phyloP scores from a whole-genome alignment of 1,284 basidiomycete genomes.

The Inonotus hispidus region DNA sequence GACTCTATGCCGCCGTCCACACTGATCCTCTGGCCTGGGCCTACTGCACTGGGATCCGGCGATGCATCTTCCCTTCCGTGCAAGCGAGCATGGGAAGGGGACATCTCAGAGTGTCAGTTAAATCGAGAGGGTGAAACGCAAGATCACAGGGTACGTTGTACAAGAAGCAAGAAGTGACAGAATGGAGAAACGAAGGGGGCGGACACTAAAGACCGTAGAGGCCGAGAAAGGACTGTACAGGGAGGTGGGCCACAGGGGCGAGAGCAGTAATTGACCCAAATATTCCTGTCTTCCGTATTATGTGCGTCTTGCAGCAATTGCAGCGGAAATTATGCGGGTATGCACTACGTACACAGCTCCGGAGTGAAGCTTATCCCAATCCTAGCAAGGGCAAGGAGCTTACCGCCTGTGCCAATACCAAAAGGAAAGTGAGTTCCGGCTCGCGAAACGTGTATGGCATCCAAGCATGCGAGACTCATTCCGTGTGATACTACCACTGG shows the following conservation, averaged over 20 bases:
- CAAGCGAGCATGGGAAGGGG: not conserved
- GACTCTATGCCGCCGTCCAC: constrained; percentile 11
- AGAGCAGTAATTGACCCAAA: not conserved
- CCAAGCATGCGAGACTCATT: not conserved
- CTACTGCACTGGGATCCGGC: not conserved
- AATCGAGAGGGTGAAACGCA: not conserved
- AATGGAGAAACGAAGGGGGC: too few species aligned
- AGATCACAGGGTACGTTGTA: not conserved
- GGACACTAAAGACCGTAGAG: not conserved
- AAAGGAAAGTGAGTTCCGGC: too few species aligned
- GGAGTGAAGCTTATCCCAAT: too few species aligned
- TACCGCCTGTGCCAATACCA: too few species aligned
- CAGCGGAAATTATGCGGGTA: not conserved
- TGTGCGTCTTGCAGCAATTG: not conserved
- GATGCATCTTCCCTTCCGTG: not conserved
- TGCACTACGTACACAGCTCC: not conserved
- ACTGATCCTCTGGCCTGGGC: constrained; percentile 7
- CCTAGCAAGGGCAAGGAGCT: not conserved
- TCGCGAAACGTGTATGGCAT: not conserved
- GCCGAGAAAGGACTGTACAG: not conserved
- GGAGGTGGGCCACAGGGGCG: not conserved
- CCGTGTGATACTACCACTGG: not conserved
- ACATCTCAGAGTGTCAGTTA: not conserved
- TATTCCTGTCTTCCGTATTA: not conserved
- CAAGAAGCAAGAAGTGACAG: not conserved